phyloP scores from a whole-genome alignment of 1,284 basidiomycete genomes.

The Cryptococcus neoformans region DNA sequence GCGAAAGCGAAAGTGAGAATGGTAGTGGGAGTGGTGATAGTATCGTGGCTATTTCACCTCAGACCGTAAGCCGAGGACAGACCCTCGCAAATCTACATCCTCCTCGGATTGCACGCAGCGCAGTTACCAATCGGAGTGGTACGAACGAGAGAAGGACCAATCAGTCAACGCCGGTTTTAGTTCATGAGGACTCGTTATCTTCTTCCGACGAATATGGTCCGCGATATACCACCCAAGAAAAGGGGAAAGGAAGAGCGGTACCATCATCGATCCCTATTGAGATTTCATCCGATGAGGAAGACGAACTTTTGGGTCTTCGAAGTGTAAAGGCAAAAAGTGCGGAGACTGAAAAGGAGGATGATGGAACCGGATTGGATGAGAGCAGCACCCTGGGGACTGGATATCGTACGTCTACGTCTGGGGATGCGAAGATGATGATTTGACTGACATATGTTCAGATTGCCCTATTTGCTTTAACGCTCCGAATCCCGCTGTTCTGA shows the following conservation, averaged over 20 bases:
- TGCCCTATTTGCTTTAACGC: slow-evolving; percentile 43
- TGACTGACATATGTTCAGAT: slow-evolving; percentile 13
- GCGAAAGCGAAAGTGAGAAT: neutral
- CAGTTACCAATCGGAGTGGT: neutral
- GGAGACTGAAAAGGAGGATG: slow-evolving; percentile 5
- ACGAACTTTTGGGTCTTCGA: neutral
- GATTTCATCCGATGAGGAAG: slow-evolving; percentile 7
- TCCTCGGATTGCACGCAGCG: neutral
- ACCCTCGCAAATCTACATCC: neutral
- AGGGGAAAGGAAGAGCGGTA: slow-evolving; percentile 29
- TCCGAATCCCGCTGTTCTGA: slow-evolving; percentile 35
- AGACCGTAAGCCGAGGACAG: neutral
- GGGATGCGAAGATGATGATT: neutral
- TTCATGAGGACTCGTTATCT: neutral
- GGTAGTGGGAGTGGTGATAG: neutral
- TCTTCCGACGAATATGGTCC: neutral
- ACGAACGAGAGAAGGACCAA: neutral
- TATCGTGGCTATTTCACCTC: neutral
- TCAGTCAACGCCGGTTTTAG: neutral
- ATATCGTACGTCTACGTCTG: slow-evolving; percentile 18
- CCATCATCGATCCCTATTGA: slow-evolving; percentile 7
- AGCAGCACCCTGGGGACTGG: slow-evolving; percentile 12
- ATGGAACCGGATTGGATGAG: slow-evolving; percentile 6
- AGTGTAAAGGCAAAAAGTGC: slow-evolving; percentile 5
- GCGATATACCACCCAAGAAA: slow-evolving; percentile 27